Conservation (phyloP, 2,329 filamentous ascomycete genomes). For the Paraphaeosphaeria sporulosa region DNA sequence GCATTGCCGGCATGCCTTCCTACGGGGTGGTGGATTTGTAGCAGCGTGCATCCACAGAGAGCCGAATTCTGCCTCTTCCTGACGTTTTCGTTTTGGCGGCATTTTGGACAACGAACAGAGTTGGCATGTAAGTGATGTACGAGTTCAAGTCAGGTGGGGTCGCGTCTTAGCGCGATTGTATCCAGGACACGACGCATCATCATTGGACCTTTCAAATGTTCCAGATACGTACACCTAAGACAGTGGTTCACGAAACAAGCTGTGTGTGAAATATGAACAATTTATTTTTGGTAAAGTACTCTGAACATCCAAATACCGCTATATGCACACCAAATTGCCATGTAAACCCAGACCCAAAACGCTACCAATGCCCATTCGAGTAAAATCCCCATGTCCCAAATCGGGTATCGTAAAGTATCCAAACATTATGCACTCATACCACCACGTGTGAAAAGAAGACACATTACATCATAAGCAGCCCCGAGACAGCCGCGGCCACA, state of each 20-base stretch:
- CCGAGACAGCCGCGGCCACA: slow-evolving; percentile 27
- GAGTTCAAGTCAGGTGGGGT: background rate
- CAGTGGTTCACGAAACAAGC: background rate
- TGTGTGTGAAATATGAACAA: background rate
- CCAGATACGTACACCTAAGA: background rate
- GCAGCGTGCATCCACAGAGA: background rate
- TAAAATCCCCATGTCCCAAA: background rate
- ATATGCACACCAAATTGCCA: background rate
- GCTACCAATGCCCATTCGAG: background rate
- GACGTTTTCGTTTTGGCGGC: background rate
- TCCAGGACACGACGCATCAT: background rate
- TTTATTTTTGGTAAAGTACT: background rate
- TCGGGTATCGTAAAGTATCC: background rate
- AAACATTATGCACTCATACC: background rate
- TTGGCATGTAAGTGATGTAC: background rate
- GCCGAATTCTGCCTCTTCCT: background rate
- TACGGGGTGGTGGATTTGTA: background rate
- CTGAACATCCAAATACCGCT: background rate
- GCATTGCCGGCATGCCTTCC: background rate
- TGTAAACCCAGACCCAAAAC: background rate
- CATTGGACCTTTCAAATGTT: too few relatives aligned
- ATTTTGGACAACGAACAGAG: background rate
- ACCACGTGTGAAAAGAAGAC: background rate
- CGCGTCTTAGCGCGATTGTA: background rate
- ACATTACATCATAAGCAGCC: slow-evolving; percentile 14